phyloP scores from a whole-genome alignment of 1,139 yeast genomes.

The Magnusiomyces sp. region DNA sequence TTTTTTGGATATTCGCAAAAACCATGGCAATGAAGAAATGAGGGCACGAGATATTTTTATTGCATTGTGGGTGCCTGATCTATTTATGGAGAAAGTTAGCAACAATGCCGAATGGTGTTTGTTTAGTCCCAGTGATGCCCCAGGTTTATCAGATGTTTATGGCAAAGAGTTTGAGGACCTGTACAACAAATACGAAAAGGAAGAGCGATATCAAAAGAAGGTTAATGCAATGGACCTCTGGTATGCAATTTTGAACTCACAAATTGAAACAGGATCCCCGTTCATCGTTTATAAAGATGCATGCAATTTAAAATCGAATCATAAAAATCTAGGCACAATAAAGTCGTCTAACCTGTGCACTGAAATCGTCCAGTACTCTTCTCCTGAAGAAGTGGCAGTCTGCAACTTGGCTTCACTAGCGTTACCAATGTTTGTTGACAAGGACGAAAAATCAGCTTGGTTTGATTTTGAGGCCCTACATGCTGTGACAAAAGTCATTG shows the following conservation, averaged over 20 bases:
- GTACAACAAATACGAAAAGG: constrained; percentile 62
- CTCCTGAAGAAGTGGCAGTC: constrained; percentile 84
- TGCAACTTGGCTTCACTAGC: constrained; percentile 87
- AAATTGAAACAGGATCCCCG: constrained; percentile 90
- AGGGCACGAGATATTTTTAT: constrained; percentile 86
- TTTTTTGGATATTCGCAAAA: constrained; percentile 74
- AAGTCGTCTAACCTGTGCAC: constrained; percentile 86
- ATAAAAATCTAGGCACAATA: constrained; percentile 78
- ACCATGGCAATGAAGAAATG: constrained; percentile 85
- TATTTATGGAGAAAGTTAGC: constrained; percentile 85
- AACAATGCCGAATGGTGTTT: constrained; percentile 72
- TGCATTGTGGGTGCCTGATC: constrained; percentile 87
- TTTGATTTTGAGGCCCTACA: constrained; percentile 69
- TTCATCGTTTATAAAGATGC: constrained; percentile 88
- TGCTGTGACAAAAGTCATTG: constrained; percentile 61
- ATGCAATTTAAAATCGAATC: constrained; percentile 75
- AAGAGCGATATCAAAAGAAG: constrained; percentile 62
- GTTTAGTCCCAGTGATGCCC: constrained; percentile 83
- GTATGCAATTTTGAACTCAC: constrained; percentile 81
- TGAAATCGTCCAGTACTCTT: constrained; percentile 81
- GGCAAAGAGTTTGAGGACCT: constrained; percentile 74
- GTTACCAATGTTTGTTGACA: constrained; percentile 55
- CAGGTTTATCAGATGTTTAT: constrained; percentile 68
- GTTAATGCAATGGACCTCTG: constrained; percentile 82
- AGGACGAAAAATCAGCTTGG: constrained; percentile 42